These are phyloP conservation scores for Ambrosia trifida DNA, from an alignment of 129 eudicot genomes.

Conservation along the genomic window DNA sequence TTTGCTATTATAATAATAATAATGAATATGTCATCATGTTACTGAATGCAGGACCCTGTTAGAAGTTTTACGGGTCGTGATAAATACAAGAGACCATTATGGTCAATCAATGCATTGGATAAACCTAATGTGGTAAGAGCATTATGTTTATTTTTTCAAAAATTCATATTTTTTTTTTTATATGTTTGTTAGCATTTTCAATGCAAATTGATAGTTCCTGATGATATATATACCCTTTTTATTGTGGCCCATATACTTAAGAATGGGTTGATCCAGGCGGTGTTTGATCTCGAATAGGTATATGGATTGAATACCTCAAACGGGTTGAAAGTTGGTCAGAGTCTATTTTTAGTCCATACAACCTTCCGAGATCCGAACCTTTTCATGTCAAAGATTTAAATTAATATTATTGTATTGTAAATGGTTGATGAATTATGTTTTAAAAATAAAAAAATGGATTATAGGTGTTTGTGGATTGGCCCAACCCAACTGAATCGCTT, in stretches of 20 bases:
- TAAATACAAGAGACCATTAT: conserved; percentile 85
- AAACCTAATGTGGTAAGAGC: conserved; percentile 67
- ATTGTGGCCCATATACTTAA: neutral
- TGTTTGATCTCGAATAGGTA: neutral
- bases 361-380: no score
- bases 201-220: neutral
- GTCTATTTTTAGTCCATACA: neutral
- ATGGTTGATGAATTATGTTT: neutral
- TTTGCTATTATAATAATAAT: neutral
- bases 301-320: neutral
- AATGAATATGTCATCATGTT: neutral
- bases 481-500: neutral
- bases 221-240: neutral
- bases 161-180: neutral
- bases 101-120: conserved; percentile 75
- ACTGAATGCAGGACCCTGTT: conserved; percentile 71
- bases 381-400: neutral
- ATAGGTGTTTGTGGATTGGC: neutral
- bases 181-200: neutral
- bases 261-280: neutral
- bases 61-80: conserved; percentile 91
- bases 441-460: neutral
- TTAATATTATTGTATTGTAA: no score
- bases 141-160: conserved; percentile 1
- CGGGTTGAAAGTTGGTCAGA: neutral